These are phyloP conservation scores for Neurospora sp. DNA, from an alignment of 495 filamentous ascomycete species.

Conservation along the genomic window DNA sequence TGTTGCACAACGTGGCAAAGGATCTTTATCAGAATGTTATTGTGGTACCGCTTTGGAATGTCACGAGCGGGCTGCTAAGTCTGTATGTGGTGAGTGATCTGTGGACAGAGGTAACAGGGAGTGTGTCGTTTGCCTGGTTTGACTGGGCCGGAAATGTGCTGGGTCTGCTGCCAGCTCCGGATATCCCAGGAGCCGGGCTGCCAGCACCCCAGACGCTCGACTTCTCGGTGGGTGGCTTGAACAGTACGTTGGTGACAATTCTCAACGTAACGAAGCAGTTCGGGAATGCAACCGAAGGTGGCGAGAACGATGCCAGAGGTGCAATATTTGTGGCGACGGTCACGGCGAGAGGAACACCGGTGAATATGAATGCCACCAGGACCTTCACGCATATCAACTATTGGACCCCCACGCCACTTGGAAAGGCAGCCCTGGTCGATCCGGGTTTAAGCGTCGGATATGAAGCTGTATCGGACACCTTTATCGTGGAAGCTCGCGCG, in stretches of 20 bases:
- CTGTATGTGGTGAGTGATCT: conserved; percentile 53
- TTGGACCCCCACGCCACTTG: conserved; percentile 44
- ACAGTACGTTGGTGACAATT: conserved; percentile 46
- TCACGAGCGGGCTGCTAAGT: conserved; percentile 41
- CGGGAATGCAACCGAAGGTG: conserved; percentile 14
- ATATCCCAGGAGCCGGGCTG: neutral
- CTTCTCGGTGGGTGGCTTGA: conserved; percentile 51
- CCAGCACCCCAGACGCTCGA: conserved; percentile 6
- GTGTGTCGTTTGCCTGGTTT: conserved; percentile 18
- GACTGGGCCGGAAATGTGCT: conserved; percentile 16
- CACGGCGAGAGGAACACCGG: conserved; percentile 40
- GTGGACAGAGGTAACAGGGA: conserved; percentile 30
- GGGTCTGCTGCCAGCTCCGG: neutral
- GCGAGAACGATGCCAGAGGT: conserved; percentile 26
- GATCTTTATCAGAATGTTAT: conserved; percentile 55
- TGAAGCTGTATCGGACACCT: conserved; percentile 26
- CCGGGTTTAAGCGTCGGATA: conserved; percentile 42
- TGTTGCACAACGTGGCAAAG: conserved; percentile 49
- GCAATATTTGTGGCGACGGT: conserved; percentile 48
- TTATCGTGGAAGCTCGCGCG: conserved; percentile 47
- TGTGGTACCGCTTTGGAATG: conserved; percentile 52
- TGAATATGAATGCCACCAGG: conserved; percentile 39
- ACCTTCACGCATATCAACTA: conserved; percentile 48
- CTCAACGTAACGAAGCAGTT: conserved; percentile 24
- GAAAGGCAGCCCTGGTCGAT: conserved; percentile 44